Conservation (phyloP, 495 filamentous ascomycete species). For the Geopyxis carbonaria region DNA sequence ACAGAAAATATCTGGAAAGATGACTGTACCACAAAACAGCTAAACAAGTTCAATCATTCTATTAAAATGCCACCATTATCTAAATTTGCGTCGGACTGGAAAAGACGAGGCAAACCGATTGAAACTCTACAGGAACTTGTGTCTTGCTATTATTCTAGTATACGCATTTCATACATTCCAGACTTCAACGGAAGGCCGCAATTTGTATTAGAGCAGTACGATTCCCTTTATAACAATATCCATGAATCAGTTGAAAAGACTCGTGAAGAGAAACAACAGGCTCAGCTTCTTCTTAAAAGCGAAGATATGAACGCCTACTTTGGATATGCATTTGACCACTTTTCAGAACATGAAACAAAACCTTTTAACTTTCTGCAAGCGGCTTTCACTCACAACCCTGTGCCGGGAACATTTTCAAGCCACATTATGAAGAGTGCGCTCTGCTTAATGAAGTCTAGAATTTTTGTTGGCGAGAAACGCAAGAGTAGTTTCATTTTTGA, state of each 20-base stretch:
- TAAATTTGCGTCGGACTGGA: conserved; percentile 5
- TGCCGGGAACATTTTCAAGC: conserved; percentile 26
- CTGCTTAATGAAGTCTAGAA: conserved; percentile 6
- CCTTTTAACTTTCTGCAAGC: conserved; percentile 31
- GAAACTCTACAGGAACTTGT: conserved; percentile 14
- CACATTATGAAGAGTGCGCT: conserved; percentile 25
- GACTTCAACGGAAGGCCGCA: conserved; percentile 1
- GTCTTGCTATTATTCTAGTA: conserved; percentile 18
- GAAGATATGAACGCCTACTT: conserved; percentile 28
- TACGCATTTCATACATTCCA: conserved; percentile 21
- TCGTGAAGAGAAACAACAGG: neutral
- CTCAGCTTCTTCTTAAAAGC: conserved; percentile 20
- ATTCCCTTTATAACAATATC: neutral
- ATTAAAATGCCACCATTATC: conserved; percentile 10
- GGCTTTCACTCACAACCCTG: conserved; percentile 26
- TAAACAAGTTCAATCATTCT: conserved; percentile 13
- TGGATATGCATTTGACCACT: conserved; percentile 27
- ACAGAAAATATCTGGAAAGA: no score
- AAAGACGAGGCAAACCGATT: conserved; percentile 5
- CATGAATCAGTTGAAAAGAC: neutral
- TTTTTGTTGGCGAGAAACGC: neutral
- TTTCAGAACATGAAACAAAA: conserved; percentile 20
- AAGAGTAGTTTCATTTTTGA: conserved; percentile 15
- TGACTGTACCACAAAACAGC: conserved; percentile 12
- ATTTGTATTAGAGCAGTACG: conserved; percentile 1